Percentiles rank a stretch among this genome's conserved stretches.
Evolutionary conservation across 345 rosid species (phyloP).

Genomic region (Moricandia moricandioides): DNA sequence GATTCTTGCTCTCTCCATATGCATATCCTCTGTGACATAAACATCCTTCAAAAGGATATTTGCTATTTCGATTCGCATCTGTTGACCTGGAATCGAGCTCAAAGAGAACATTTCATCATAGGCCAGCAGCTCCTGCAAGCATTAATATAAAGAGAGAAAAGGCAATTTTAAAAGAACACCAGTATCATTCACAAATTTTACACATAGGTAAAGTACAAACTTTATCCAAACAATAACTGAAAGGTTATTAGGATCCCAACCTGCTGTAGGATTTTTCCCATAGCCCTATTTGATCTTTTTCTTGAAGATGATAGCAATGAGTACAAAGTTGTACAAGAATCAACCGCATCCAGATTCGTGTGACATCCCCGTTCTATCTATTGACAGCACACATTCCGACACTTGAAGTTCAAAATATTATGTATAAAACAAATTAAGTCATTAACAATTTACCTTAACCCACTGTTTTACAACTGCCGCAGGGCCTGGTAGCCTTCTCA

Average conservation of each 20-base stretch:
- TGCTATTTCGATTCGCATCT: constrained; percentile 50
- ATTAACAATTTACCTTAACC: constrained; percentile 72
- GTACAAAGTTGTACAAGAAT: constrained; percentile 47
- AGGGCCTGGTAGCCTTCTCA: constrained; percentile 56
- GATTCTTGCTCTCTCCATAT: constrained; percentile 53
- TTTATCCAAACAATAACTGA: background rate
- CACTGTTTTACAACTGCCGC: constrained; percentile 71
- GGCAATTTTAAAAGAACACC: background rate
- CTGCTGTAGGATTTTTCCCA: constrained; percentile 74
- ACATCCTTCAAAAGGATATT: constrained; percentile 57
- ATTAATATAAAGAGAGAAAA: constrained; percentile 18
- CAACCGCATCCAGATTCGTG: constrained; percentile 38
- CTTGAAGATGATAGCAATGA: constrained; percentile 49
- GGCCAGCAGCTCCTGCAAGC: constrained; percentile 66
- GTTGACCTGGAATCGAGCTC: constrained; percentile 53
- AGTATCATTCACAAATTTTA: constrained; percentile 17
- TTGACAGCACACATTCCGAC: constrained; percentile 36
- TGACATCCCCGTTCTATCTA: constrained; percentile 59
- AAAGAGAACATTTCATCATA: constrained; percentile 52
- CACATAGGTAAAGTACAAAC: background rate
- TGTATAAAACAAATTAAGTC: background rate
- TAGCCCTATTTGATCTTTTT: constrained; percentile 41
- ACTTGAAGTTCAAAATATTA: constrained; percentile 19
- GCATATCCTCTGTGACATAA: constrained; percentile 37
- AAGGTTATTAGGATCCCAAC: constrained; percentile 41